Evolutionary conservation across 2,329 filamentous ascomycete genomes (phyloP).

Genomic region (Mycogone perniciosa): DNA sequence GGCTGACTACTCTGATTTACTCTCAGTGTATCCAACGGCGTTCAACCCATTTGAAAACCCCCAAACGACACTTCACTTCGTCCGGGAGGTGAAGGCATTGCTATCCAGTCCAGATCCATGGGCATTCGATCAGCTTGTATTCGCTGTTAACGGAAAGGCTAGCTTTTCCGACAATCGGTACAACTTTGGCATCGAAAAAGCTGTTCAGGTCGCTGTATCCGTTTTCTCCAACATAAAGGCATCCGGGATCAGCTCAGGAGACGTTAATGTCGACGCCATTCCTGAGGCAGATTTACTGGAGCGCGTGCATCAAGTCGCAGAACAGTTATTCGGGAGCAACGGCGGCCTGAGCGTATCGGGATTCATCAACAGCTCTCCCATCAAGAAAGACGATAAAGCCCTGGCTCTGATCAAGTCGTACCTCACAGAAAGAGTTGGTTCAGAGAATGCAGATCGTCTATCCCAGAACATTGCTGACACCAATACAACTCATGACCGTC

Average conservation of each 20-base stretch:
- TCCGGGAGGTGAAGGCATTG: neutral
- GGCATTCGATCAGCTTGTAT: neutral
- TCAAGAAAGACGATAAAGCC: neutral
- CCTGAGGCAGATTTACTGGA: neutral
- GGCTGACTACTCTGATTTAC: neutral
- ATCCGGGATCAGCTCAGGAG: neutral
- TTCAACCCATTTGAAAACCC: neutral
- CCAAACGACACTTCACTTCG: neutral
- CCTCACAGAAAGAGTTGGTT: neutral
- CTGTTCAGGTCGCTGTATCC: neutral
- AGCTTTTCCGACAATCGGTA: neutral
- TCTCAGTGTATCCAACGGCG: neutral
- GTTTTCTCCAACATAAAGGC: neutral
- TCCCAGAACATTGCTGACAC: neutral
- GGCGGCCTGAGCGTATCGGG: neutral
- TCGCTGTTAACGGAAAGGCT: neutral
- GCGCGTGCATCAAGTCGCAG: neutral
- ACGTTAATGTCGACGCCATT: neutral
- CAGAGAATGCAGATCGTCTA: neutral
- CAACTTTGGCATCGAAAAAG: neutral
- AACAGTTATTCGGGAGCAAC: neutral
- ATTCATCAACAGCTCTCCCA: neutral
- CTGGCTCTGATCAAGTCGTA: neutral
- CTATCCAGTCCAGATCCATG: neutral
- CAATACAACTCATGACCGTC: neutral